Percentiles rank a stretch among this genome's conserved stretches.
phyloP scores from a whole-genome alignment of 1,139 yeast species.

The Pichia terricola region DNA sequence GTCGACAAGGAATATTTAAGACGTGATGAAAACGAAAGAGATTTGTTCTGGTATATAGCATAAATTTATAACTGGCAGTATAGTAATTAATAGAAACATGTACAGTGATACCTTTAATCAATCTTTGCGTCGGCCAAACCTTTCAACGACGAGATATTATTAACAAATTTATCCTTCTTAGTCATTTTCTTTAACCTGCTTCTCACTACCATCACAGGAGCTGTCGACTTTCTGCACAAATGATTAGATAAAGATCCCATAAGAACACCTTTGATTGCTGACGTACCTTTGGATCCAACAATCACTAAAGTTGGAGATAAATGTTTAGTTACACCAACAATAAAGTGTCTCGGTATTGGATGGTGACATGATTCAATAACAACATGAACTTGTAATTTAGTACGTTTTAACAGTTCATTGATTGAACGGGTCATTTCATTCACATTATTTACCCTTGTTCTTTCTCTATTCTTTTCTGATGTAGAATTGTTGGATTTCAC shows the following conservation, averaged over 20 bases:
- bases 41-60: constrained; percentile 67
- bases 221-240: constrained; percentile 65
- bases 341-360: constrained; percentile 78
- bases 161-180: constrained; percentile 37
- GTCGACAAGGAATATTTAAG: constrained; percentile 77
- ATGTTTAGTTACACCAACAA: constrained; percentile 75
- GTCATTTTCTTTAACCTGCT: constrained; percentile 70
- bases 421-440: constrained; percentile 53
- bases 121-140: constrained; percentile 27
- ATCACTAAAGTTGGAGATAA: constrained; percentile 76
- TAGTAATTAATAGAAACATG: background rate
- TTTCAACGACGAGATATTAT: constrained; percentile 24
- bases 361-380: constrained; percentile 74
- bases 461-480: constrained; percentile 26
- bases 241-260: constrained; percentile 71
- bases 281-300: constrained; percentile 72
- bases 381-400: constrained; percentile 69
- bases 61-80: constrained; percentile 12
- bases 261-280: constrained; percentile 67
- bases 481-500: constrained; percentile 27
- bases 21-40: constrained; percentile 55
- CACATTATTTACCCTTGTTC: constrained; percentile 46
- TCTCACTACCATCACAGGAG: constrained; percentile 88
- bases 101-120: constrained; percentile 7
- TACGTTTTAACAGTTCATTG: constrained; percentile 50